phyloP scores from a whole-genome alignment of 2,329 filamentous ascomycete genomes.

The Colletotrichum liaoningense region DNA sequence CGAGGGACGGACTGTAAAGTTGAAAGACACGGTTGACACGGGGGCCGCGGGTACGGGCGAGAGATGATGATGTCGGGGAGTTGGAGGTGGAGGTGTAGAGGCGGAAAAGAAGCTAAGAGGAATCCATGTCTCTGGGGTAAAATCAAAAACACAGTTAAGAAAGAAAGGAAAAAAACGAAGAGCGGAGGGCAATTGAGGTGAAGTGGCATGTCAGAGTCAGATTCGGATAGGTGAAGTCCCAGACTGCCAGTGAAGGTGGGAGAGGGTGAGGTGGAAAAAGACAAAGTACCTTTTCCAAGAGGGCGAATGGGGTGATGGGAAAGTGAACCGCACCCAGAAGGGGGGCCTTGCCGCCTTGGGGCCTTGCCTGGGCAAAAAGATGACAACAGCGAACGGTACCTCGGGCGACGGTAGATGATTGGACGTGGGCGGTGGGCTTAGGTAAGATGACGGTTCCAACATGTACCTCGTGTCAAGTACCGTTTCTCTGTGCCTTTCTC shows the following conservation, averaged over 20 bases:
- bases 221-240: background rate
- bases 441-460: background rate
- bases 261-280: background rate
- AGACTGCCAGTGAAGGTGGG: background rate
- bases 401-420: background rate
- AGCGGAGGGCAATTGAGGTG: background rate
- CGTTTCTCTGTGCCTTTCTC: background rate
- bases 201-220: constrained; percentile 8
- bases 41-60: constrained; percentile 7
- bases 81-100: background rate
- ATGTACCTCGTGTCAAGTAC: background rate
- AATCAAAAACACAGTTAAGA: background rate
- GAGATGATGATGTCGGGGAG: background rate
- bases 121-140: constrained; percentile 13
- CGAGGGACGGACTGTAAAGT: constrained; percentile 13
- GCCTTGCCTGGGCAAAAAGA: background rate
- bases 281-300: background rate
- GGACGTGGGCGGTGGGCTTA: background rate
- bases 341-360: background rate
- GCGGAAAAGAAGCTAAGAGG: background rate
- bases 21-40: background rate
- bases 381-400: background rate
- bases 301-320: background rate
- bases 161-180: background rate
- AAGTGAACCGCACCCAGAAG: background rate